Conservation (phyloP, 257 asterid genomes). For the Rhazya stricta region DNA sequence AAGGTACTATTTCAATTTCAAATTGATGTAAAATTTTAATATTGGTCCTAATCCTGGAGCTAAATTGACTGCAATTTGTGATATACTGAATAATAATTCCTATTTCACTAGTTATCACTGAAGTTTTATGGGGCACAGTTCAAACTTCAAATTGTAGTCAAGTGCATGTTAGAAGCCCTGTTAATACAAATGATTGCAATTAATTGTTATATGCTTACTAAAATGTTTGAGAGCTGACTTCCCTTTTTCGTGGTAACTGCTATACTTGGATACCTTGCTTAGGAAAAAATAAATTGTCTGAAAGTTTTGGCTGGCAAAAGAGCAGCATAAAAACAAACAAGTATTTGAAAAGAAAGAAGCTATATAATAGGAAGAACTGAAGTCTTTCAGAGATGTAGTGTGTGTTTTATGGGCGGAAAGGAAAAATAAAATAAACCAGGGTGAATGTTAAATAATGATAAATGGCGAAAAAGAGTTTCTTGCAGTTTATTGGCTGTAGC, state of each 20-base stretch:
- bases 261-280: background rate
- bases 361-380: background rate
- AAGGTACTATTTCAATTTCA: conserved; percentile 46
- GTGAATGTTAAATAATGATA: background rate
- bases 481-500: background rate
- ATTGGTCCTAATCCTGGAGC: background rate
- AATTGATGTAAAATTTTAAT: background rate
- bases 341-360: background rate
- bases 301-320: background rate
- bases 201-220: background rate
- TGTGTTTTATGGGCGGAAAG: background rate
- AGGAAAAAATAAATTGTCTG: background rate
- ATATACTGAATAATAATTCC: background rate
- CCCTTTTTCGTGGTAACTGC: background rate
- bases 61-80: background rate
- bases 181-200: background rate
- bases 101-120: background rate
- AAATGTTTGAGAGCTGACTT: background rate
- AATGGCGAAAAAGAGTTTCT: background rate
- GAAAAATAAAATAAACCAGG: background rate
- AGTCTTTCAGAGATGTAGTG: background rate
- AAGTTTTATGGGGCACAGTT: background rate
- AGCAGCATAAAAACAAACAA: background rate
- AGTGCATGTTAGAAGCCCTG: background rate
- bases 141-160: background rate